Evolutionary conservation across 192 early-diverging fungal genomes (phyloP).

Genomic region (Allomyces macrogynus): DNA sequence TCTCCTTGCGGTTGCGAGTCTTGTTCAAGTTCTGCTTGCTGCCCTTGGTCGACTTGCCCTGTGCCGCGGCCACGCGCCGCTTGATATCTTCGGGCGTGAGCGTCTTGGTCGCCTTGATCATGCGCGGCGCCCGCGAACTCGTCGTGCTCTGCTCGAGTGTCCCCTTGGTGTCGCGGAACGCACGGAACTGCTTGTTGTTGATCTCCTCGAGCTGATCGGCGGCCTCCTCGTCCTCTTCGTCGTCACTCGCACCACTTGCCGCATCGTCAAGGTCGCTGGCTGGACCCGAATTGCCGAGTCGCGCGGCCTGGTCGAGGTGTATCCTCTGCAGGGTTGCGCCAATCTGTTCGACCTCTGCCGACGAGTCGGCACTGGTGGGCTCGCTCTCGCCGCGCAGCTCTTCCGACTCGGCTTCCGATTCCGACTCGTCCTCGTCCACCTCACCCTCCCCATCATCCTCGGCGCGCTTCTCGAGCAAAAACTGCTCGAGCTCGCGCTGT

Average conservation of each 20-base stretch:
- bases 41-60: neutral
- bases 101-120: neutral
- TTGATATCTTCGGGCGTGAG: neutral
- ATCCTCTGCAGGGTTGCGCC: conserved; percentile 3
- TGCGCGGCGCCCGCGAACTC: neutral
- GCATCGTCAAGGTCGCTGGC: too few relatives aligned
- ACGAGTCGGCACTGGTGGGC: neutral
- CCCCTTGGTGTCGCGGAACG: neutral
- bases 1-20: neutral
- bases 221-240: conserved; percentile 24
- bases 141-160: neutral
- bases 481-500: neutral
- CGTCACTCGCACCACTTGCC: conserved; percentile 7
- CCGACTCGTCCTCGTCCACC: conserved; percentile 9
- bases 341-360: conserved; percentile 6
- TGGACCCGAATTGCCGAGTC: neutral
- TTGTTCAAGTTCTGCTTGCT: neutral
- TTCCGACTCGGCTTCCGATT: conserved; percentile 20
- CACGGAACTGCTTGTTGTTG: conserved; percentile 14
- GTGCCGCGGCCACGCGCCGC: neutral
- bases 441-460: conserved; percentile 19
- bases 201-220: conserved; percentile 13
- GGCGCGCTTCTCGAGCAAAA: conserved; percentile 6
- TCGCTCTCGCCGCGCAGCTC: conserved; percentile 32
- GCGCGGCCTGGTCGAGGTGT: too few relatives aligned